These are phyloP conservation scores for Lotmaria passim DNA, from an alignment of 208 protist genomes.

Conservation along the genomic window DNA sequence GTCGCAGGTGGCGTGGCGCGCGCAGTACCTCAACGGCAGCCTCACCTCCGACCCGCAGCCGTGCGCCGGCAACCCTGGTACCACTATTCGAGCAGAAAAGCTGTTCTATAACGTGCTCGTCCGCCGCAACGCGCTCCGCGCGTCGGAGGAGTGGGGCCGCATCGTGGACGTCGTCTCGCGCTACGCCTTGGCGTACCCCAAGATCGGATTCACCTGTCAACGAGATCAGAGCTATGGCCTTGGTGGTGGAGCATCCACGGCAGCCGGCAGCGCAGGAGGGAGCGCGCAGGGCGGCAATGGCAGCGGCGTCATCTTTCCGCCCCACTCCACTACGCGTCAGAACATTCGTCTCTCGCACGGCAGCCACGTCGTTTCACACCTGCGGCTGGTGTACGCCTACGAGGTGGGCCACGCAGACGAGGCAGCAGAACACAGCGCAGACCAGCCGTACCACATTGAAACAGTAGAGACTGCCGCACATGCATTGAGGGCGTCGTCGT, in stretches of 20 bases:
- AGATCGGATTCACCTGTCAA: constrained; percentile 74
- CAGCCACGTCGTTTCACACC: constrained; percentile 49
- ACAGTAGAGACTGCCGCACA: neutral
- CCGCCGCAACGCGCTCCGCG: constrained; percentile 77
- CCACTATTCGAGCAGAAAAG: constrained; percentile 84
- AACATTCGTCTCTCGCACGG: constrained; percentile 82
- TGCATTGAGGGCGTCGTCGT: neutral
- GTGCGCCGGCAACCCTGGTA: constrained; percentile 85
- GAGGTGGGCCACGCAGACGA: constrained; percentile 11
- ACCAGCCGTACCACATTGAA: neutral
- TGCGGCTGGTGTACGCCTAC: constrained; percentile 63
- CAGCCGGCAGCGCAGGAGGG: neutral
- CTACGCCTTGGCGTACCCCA: constrained; percentile 86
- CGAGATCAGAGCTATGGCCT: constrained; percentile 36
- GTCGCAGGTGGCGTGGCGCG: constrained; percentile 52
- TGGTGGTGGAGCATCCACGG: constrained; percentile 1
- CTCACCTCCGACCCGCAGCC: constrained; percentile 87
- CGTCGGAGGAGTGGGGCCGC: constrained; percentile 92
- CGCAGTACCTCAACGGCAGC: constrained; percentile 89
- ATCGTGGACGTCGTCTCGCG: constrained; percentile 91
- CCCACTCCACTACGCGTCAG: constrained; percentile 59
- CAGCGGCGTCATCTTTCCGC: constrained; percentile 62
- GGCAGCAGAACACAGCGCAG: neutral
- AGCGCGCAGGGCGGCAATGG: constrained; percentile 7
- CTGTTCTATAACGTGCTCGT: constrained; percentile 91